phyloP scores from a whole-genome alignment of 2,329 filamentous ascomycete genomes.

The Xylariaceae sp. region DNA sequence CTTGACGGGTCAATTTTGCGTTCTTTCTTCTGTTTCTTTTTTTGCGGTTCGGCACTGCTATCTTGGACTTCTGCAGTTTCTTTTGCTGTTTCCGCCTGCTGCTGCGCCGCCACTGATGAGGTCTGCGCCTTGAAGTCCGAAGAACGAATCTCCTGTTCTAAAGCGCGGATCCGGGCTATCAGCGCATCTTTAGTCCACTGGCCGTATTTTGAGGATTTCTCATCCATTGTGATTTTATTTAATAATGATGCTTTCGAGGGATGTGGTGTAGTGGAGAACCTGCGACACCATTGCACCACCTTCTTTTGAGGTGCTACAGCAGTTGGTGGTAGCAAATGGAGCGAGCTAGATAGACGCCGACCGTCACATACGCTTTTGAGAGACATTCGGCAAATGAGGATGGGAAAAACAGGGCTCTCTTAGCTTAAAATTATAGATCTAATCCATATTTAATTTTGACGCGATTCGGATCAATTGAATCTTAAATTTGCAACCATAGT shows the following conservation, averaged over 20 bases:
- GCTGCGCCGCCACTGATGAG: neutral
- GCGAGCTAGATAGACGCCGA: constrained; percentile 20
- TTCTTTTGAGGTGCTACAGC: constrained; percentile 8
- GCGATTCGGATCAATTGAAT: no score
- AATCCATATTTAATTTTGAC: neutral
- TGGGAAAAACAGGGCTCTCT: no score
- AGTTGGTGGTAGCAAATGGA: constrained; percentile 8
- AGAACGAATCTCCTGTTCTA: constrained; percentile 54
- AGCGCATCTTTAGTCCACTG: constrained; percentile 67
- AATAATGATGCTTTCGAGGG: neutral
- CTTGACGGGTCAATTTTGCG: constrained; percentile 70
- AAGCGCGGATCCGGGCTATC: constrained; percentile 60
- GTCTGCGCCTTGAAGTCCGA: constrained; percentile 8
- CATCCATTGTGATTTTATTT: constrained; percentile 22
- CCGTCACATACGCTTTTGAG: constrained; percentile 17
- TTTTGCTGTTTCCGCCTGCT: constrained; percentile 19
- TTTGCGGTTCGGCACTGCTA: constrained; percentile 38
- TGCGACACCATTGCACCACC: no score
- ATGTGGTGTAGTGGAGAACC: constrained; percentile 20
- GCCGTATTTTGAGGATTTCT: constrained; percentile 47
- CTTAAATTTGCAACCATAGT: no score
- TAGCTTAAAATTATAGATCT: neutral
- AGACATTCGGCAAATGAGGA: no score
- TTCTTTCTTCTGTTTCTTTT: constrained; percentile 34
- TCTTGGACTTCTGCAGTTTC: constrained; percentile 36